Percentiles rank a stretch among this genome's conserved stretches.
Conservation (phyloP, 257 asterid species). For the Penstemon davidsonii region DNA sequence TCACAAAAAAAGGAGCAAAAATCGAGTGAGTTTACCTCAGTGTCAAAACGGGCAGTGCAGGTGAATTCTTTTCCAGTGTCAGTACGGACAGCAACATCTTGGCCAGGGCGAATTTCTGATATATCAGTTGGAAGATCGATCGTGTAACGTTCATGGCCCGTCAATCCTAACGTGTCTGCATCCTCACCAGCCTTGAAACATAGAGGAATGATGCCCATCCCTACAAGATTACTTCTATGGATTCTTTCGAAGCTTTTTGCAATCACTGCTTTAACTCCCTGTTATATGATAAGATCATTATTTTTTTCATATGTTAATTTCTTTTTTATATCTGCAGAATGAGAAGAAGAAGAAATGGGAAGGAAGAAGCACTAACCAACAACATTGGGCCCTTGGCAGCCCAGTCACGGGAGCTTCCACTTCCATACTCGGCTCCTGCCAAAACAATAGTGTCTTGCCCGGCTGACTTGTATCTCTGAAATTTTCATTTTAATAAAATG, state of each 20-base stretch:
- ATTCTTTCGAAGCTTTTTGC: conserved; percentile 94
- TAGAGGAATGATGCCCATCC: conserved; percentile 93
- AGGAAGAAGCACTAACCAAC: conserved; percentile 45
- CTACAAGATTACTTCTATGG: conserved; percentile 94
- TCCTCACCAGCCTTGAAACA: conserved; percentile 97
- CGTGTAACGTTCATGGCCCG: conserved; percentile 87
- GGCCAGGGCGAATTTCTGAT: conserved; percentile 87
- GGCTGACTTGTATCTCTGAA: conserved; percentile 81
- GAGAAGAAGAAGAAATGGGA: background rate
- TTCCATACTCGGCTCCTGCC: conserved; percentile 99
- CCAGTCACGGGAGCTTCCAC: conserved; percentile 99
- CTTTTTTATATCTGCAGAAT: background rate
- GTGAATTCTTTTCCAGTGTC: conserved; percentile 81
- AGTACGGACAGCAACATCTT: conserved; percentile 69
- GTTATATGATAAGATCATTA: conserved; percentile 10
- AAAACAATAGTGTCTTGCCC: conserved; percentile 77
- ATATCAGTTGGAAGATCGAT: conserved; percentile 81
- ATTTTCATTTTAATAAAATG: conserved; percentile 20
- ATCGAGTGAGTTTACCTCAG: conserved; percentile 60
- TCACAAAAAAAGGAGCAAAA: background rate
- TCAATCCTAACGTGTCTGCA: conserved; percentile 82
- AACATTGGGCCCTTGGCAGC: conserved; percentile 99
- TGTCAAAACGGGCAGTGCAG: conserved; percentile 84
- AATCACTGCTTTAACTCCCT: conserved; percentile 98
- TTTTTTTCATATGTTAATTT: conserved; percentile 5